These are phyloP conservation scores for Orbilia ellipsospora DNA, from an alignment of 2,329 filamentous ascomycete species.

Conservation along the genomic window DNA sequence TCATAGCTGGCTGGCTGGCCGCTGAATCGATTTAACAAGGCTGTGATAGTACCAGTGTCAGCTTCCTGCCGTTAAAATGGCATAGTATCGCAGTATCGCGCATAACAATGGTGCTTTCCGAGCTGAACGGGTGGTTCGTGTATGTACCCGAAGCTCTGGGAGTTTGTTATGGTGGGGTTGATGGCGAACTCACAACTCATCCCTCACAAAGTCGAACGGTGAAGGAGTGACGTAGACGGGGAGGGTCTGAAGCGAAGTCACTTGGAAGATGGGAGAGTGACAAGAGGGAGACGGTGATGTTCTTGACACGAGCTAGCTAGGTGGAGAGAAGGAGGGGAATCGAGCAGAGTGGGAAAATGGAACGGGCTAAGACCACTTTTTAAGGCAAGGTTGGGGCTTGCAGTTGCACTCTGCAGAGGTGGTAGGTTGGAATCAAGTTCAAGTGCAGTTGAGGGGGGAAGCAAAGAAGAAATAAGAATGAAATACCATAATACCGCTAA, in stretches of 20 bases:
- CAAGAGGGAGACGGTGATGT: constrained; percentile 2
- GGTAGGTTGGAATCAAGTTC: not conserved
- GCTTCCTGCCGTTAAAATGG: not conserved
- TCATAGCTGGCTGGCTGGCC: constrained; percentile 77
- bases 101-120: too few relatives aligned
- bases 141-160: constrained; percentile 7
- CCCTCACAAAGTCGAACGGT: constrained; percentile 39
- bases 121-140: not conserved
- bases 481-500: not conserved
- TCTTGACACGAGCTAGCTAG: too few relatives aligned
- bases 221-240: constrained; percentile 5
- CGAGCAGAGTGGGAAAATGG: constrained; percentile 6
- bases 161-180: constrained; percentile 49
- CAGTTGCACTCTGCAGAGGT: not conserved
- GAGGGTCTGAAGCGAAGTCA: not conserved
- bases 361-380: constrained; percentile 38
- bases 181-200: constrained; percentile 54
- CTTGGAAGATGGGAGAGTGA: not conserved
- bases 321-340: constrained; percentile 3
- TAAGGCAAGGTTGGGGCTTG: constrained; percentile 32
- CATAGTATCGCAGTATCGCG: too few relatives aligned
- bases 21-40: constrained; percentile 57
- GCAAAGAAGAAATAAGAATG: not conserved
- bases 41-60: constrained; percentile 14
- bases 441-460: not conserved